Evolutionary conservation across 257 asterid genomes (phyloP), one percentile per base, ranked within the genome.

Genomic region (Lavandula angustifolia): DNA sequence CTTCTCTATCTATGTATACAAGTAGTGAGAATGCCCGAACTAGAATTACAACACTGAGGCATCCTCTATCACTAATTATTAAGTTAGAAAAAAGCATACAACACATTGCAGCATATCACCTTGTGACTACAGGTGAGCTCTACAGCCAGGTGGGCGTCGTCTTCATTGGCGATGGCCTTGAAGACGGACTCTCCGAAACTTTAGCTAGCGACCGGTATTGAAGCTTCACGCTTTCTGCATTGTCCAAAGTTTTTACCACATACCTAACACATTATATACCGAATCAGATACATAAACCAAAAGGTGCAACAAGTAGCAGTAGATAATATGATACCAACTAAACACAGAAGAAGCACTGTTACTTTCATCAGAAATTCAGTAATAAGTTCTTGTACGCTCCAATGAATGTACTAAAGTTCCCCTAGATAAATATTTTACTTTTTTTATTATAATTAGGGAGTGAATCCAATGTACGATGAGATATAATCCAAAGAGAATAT

Each of bases 191-290:
- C 12, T 85, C 91, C 4, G 87, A 35, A 58, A 83, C 85, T 72
- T 84, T 94, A 61, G 92, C 88, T 18, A 94, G 84, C 53, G 97
- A 90, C 2, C 96, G 95, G 66, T 94, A 94, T 63, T 94, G 99
- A 80, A 94, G 72, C 79, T 94, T 90, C 78, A 94, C 96, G 35
- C 96, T 90, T 82, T 94, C 99, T 51, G 99, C 97, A 78, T 86
- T 94, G 78, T 94, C 99, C 82, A 94, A 44, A 13, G 99, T 94
- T 89, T 94, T 94, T 13, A 94, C 97, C 10, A 94, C 99, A 3
- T 87, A 94, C 97, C 99, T 92, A 80, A 41, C 74, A 73, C 14
- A 66, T 60, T 9, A 35, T 41, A 54, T 64, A 40, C 61, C n/a
- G 50, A 38, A 64, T 38, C 64, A 60, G 7, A 48, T 52, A 11